Base-by-base conservation (phyloP, 257 asterid species). In the Euphrasia confusa region DNA sequence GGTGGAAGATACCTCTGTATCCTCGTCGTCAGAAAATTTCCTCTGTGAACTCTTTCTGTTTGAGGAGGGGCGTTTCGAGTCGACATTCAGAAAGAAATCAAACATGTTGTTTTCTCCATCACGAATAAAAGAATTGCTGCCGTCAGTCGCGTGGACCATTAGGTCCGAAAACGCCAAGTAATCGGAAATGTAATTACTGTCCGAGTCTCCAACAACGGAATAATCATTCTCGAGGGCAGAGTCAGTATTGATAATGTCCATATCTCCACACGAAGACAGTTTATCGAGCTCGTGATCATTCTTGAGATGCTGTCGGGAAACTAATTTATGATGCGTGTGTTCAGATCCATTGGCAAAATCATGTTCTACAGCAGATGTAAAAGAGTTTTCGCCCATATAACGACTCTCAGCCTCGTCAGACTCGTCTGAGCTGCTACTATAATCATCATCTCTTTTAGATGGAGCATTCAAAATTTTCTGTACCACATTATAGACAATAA, bases 361-460 rank as follows among this genome's bases (percentile, higher is more conserved):
- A 53, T 10, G 1, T 21, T 53, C 27, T 4, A 30, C 33, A 14
- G 9, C 61, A 50, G 79, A 66, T n/a, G 81, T 67, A 68, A 74
- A 69, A 21, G 75, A 68, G 62, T 72, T 78, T 61, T 72, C 80
- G 58, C 90, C 93, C 85, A 72, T 74, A 52, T 81, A 90, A 70
- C 88, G 77, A 73, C 96, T 90, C 71, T 90, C 96, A 35, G 87
- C 97, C 79, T 89, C 97, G 37, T 90, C 93, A 2, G 95, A 90
- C 74, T 68, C 88, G 6, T 83, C 92, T 7, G 95, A 90, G 73
- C 72, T 71, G 72, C 72, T 70, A 68, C 68, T 70, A 69, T 75
- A 81, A 73, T 81, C 89, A 52, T 75, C 77, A 14, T 78, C 79
- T 73, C 63, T 69, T 58, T 66, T 67, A 30, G 63, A 58, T 10